Base-by-base conservation (phyloP, 805 yeast genomes). In the Myxozyma lipomycoides region DNA sequence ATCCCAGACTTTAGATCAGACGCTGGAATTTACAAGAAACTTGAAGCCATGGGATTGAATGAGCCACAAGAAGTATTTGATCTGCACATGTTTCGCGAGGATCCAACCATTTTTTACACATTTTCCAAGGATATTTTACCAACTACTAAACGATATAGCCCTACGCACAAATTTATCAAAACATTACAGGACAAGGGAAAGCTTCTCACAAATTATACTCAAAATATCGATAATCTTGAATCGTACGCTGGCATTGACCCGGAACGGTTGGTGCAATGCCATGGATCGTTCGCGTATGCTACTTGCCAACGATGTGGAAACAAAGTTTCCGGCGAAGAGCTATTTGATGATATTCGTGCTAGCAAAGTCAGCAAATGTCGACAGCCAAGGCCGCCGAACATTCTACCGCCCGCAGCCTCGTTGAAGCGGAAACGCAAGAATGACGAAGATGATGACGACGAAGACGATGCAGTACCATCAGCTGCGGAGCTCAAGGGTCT, bases 61-160 rank as follows among this genome's bases (percentile, higher is more conserved):
- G 96, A 89, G 61, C 96, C 97, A 0, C 96, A 89, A 64, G 91
- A 86, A 61, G 96, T 88, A 39, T 89, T 89, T 66, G 87, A 86
- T 62, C 69, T 85, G 40, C 74, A 74, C 22, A 73, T 79, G n/a
- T 89, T 89, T 70, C 74, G 74, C 58, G 77, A 78, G 41, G 87
- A 87, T 60, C 97, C 97, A 1, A 67, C 77, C 2, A 78, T 89
- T 15, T 90, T 89, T 64, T 89, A 86, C 65, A 79, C 86, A n/a
- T 83, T 89, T 46, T 96, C 97, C 1, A 82, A 82, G 61, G 78
- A 85, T 78, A 82, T 89, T 42, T 67, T 90, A 46, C 96, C 96
- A 0, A 88, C 89, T 0, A 81, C 77, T 22, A 54, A 48, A 15
- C 36, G 46, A 34, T 86, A 67, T 61, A 82, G 95, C 1, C 93